Evolutionary conservation across 345 rosid species (phyloP), one percentile per base, ranked within the genome.

Genomic region (Microcos paniculata): DNA sequence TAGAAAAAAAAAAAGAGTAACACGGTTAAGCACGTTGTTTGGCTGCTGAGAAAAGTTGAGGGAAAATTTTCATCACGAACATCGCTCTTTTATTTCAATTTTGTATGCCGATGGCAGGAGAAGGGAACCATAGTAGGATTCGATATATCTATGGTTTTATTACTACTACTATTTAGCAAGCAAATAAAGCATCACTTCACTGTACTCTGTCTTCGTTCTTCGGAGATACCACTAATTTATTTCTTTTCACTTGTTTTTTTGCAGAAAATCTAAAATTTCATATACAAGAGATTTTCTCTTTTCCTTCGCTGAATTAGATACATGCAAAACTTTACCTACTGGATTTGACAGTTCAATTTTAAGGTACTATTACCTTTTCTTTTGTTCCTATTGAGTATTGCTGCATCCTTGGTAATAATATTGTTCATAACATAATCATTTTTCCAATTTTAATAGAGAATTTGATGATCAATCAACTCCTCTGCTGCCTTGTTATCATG

Each of bases 261-360:
- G 48, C 79, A 87, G 87, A 76, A 61, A 77, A 71, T 31, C 72
- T 16, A 80, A 26, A 73, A 43, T 76, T 66, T 73, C 78, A 15
- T 87, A 87, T 73, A 62, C 90, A 10, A 81, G 88, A 64, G 79
- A 84, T 2, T 75, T 80, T 74, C 82, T 87, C 12, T 40, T 84
- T 9, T 87, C 84, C 23, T 52, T 87, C 16, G 76, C 83, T 76
- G 79, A 74, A 38, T 66, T 81, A 72, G 86, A 84, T 66, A 31
- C 52, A 24, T 84, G 90, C 82, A 83, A 81, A 73, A 79, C 58
- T 42, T 76, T 87, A 77, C 86, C 88, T 3, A 15, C 65, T 28
- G 82, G 75, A 31, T 66, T 87, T 74, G 84, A 84, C 55, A 38
- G 38, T 70, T 77, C 84, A 3, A 71, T 83, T 30, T 62, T 84